Base-by-base conservation (phyloP, 2,329 filamentous ascomycete species). In the Penicillium sp. region DNA sequence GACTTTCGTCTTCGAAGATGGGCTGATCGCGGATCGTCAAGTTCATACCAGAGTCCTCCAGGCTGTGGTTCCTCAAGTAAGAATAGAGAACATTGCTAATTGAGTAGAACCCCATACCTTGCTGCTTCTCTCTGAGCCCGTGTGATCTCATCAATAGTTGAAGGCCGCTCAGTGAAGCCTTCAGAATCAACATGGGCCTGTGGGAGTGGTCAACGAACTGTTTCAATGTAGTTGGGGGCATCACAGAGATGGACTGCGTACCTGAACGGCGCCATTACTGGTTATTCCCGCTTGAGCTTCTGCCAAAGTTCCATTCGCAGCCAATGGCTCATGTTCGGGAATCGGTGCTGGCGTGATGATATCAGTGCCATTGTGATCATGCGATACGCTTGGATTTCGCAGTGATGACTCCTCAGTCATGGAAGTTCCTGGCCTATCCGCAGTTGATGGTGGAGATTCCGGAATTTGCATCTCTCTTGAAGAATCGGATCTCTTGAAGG, bases 1-100 rank as follows among this genome's bases (percentile, higher is more conserved):
- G 79, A 51, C 71, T 74, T 61, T 81, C 79, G 66, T 82, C 79
- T 69, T 82, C 80, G 25, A 78, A 75, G 49, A 82, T 82, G 1
- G 80, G 80, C 57, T 81, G 73, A 51, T 81, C 79, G 35, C 80
- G 73, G 50, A 82, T 82, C 14, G 76, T 80, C 54, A 82, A 65
- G 58, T 81, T 82, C 55, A 81, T 70, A 17, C 75, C 73, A 10
- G 76, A 69, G 38, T 81, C 79, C 39, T 82, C 80, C 58, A 70
- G 49, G 35, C 73, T 80, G 56, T 61, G 51, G 15, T 14, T 25
- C 11, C n/a, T 8, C 22, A 53, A 50, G 51, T 41, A n/a, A 51
- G 74, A 56, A 73, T 62, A 25, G 20, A 31, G 39, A 35, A 35
- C 4, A 17, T 37, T 15, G 4, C 14, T 3, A 5, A 38, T 28